These are phyloP conservation scores for Colletotrichum lupini DNA, from an alignment of 2,329 filamentous ascomycete species.

Conservation along the genomic window DNA sequence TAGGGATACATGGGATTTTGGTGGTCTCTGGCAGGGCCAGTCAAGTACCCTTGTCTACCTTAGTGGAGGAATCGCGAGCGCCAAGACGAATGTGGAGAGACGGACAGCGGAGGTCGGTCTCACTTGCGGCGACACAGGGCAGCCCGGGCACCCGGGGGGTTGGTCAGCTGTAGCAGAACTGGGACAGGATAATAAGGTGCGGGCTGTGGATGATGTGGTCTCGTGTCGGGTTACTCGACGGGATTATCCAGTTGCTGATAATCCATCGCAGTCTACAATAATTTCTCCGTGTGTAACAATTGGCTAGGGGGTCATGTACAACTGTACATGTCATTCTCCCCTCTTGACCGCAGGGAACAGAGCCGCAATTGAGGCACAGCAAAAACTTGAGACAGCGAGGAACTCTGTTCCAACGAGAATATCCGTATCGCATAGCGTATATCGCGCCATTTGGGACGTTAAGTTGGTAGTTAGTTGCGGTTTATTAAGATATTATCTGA, in stretches of 20 bases:
- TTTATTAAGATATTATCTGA: neutral
- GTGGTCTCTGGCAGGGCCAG: neutral
- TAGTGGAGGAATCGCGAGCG: constrained; percentile 15
- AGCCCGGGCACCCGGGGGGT: constrained; percentile 13
- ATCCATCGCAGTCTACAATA: neutral
- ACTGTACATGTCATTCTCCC: neutral
- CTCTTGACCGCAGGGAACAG: neutral
- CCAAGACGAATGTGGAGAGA: constrained; percentile 30
- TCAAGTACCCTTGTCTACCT: constrained; percentile 2
- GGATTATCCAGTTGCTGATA: constrained; percentile 1
- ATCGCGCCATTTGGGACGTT: neutral
- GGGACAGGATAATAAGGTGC: constrained; percentile 1
- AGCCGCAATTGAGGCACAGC: constrained; percentile 16
- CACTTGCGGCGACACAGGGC: constrained; percentile 23
- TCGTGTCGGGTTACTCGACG: neutral
- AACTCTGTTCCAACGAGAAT: neutral
- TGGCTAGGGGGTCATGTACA: neutral
- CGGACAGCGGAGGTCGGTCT: constrained; percentile 22
- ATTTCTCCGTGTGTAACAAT: neutral
- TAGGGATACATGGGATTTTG: neutral
- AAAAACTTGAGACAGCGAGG: neutral
- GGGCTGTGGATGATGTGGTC: too few species aligned
- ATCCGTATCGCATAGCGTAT: neutral
- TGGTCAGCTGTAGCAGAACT: constrained; percentile 29
- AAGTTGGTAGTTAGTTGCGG: neutral